phyloP scores from a whole-genome alignment of 2,329 filamentous ascomycete genomes.

The Cadophora gregata region DNA sequence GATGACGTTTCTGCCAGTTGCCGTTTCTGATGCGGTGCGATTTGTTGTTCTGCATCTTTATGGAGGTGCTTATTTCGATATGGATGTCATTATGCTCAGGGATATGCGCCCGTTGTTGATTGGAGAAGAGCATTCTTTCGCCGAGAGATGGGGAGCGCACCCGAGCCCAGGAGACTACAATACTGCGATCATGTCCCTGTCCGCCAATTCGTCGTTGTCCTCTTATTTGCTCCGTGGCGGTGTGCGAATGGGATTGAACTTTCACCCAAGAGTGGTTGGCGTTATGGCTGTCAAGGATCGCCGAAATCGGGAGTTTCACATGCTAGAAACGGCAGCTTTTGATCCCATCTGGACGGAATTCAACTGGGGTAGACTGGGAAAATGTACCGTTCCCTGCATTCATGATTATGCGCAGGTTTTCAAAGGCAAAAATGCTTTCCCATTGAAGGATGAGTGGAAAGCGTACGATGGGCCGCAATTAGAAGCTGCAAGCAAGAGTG shows the following conservation, averaged over 20 bases:
- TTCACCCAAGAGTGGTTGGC: slow-evolving; percentile 60
- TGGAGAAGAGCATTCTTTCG: slow-evolving; percentile 56
- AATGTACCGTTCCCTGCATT: slow-evolving; percentile 60
- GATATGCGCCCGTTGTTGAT: slow-evolving; percentile 60
- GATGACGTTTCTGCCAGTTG: slow-evolving; percentile 62
- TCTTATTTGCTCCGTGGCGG: slow-evolving; percentile 61
- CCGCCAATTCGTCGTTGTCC: slow-evolving; percentile 60
- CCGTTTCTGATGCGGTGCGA: slow-evolving; percentile 60
- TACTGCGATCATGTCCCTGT: slow-evolving; percentile 61
- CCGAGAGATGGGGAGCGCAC: slow-evolving; percentile 61
- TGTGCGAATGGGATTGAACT: slow-evolving; percentile 63
- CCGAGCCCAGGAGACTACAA: slow-evolving; percentile 60
- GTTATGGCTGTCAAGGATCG: slow-evolving; percentile 62
- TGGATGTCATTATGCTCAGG: slow-evolving; percentile 60
- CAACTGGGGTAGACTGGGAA: slow-evolving; percentile 57
- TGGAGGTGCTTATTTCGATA: slow-evolving; percentile 60
- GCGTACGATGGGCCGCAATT: slow-evolving; percentile 54
- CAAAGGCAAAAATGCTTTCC: slow-evolving; percentile 51
- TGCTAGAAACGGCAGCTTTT: slow-evolving; percentile 63
- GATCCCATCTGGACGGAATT: slow-evolving; percentile 64
- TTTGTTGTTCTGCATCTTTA: slow-evolving; percentile 61
- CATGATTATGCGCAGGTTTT: slow-evolving; percentile 59
- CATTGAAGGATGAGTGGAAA: slow-evolving; percentile 58
- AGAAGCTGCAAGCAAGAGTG: slow-evolving; percentile 38
- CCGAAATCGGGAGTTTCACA: slow-evolving; percentile 58